phyloP scores from a whole-genome alignment of 192 early-diverging fungal genomes.

The Irineochytrium annulatum region DNA sequence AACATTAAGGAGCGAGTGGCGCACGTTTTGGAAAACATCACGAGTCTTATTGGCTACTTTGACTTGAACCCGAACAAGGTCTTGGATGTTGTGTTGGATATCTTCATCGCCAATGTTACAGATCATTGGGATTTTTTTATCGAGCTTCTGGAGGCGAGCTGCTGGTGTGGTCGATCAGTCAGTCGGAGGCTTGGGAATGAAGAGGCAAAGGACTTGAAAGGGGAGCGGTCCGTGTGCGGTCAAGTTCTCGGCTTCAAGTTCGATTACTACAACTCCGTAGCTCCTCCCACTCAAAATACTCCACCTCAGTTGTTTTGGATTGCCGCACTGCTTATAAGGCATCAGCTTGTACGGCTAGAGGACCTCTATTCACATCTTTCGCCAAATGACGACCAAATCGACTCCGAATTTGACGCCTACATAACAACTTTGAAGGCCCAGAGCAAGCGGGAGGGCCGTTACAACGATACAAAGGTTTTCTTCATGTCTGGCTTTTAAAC shows the following conservation, averaged over 20 bases:
- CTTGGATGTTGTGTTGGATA: conserved; percentile 69
- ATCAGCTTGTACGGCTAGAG: conserved; percentile 44
- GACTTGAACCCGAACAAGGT: conserved; percentile 82
- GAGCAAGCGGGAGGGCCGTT: conserved; percentile 31
- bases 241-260: conserved; percentile 80
- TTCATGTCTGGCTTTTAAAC: background rate
- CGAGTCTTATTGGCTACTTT: conserved; percentile 65
- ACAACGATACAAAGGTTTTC: conserved; percentile 43
- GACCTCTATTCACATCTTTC: conserved; percentile 66
- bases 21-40: conserved; percentile 43
- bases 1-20: conserved; percentile 10
- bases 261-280: conserved; percentile 42
- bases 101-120: conserved; percentile 66
- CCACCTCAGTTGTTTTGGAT: conserved; percentile 49
- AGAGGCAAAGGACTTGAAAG: conserved; percentile 3
- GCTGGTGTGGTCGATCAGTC: conserved; percentile 23
- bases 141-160: conserved; percentile 47
- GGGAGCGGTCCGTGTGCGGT: conserved; percentile 24
- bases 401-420: conserved; percentile 41
- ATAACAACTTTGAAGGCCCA: conserved; percentile 36
- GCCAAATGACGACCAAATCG: conserved; percentile 50
- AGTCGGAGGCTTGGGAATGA: conserved; percentile 7
- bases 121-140: conserved; percentile 70
- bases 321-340: conserved; percentile 55
- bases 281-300: conserved; percentile 14